Evolutionary conservation across 2,329 filamentous ascomycete species (phyloP).

Genomic region (Neonectria neomacrospora): DNA sequence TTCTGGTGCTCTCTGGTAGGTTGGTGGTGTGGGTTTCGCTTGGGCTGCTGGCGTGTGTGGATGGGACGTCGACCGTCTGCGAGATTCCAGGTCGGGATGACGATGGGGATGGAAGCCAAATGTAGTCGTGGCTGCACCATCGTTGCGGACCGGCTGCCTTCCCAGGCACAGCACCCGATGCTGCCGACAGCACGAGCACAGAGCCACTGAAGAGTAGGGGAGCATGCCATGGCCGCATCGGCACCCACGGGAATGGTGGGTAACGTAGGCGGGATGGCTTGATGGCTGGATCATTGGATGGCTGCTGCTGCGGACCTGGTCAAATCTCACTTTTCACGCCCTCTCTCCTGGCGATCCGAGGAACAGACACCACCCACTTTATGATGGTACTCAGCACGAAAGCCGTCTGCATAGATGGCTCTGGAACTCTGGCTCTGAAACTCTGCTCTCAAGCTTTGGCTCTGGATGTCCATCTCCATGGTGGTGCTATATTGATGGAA

Average conservation of each 20-base stretch:
- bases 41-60: slow-evolving; percentile 21
- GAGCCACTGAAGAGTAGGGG: slow-evolving; percentile 7
- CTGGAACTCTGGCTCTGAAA: not conserved
- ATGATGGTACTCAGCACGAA: not conserved
- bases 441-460: not conserved
- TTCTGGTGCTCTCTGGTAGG: slow-evolving; percentile 20
- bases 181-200: slow-evolving; percentile 14
- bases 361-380: slow-evolving; percentile 16
- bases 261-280: slow-evolving; percentile 5
- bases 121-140: slow-evolving; percentile 18
- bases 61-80: slow-evolving; percentile 15
- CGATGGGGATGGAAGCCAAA: slow-evolving; percentile 19
- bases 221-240: slow-evolving; percentile 13
- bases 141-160: slow-evolving; percentile 16
- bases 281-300: slow-evolving; percentile 18
- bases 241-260: slow-evolving; percentile 20
- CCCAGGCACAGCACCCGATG: slow-evolving; percentile 21
- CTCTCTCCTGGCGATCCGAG: slow-evolving; percentile 15
- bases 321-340: slow-evolving; percentile 16
- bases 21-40: slow-evolving; percentile 1
- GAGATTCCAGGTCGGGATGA: slow-evolving; percentile 15
- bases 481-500: not conserved
- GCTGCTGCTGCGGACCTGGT: slow-evolving; percentile 12
- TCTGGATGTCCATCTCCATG: not conserved
- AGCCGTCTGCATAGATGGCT: too few relatives aligned